Evolutionary conservation across 2,329 filamentous ascomycete species (phyloP), one percentile per base, ranked within the genome.

Genomic region (Botrytis cinerea): DNA sequence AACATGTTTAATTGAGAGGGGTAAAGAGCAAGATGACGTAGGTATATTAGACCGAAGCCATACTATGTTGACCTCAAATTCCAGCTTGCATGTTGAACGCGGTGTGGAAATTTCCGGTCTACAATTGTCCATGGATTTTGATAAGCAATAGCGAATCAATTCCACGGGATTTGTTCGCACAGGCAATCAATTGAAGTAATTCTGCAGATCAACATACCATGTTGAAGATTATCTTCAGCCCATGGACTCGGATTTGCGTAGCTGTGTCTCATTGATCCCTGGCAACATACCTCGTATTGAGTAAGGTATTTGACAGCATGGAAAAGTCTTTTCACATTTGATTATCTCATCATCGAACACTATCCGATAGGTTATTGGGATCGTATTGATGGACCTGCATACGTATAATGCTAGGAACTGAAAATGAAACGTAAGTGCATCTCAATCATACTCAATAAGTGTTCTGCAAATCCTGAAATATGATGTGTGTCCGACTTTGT

Each of bases 371-470:
- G 66, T 57, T 57, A 25, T 59, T 43, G 38, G 66, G 66, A 43
- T 38, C 28, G 45, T 59, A 32, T 43, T 69, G 66, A 69, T 43
- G 66, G 66, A 69, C 66, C 66, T 69, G 66, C 66, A 57, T 68
- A 57, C 57, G 48, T 51, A 32, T 57, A 57, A 45, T 18, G 25
- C 48, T 69, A 38, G 48, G 25, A 69, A 69, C 38, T 57, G 66
- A 57, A 32, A 69, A 69, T 69, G 66, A 43, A 43, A 69, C 66
- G 25, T 45, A 69, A 57, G 51, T 59, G 25, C 48, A 69, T 57
- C 28, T 43, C 35, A 20, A 69, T 69, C 35, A 18, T 69, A 69
- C 66, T 69, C 66, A 69, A 69, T 57, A 69, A n/a, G 25, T 57
- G 38, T 28, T 32, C 35, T 54, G 46, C n/a, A 57, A 28, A 40